phyloP scores from a whole-genome alignment of 2,329 filamentous ascomycete species.

The Cercospora zeina region DNA sequence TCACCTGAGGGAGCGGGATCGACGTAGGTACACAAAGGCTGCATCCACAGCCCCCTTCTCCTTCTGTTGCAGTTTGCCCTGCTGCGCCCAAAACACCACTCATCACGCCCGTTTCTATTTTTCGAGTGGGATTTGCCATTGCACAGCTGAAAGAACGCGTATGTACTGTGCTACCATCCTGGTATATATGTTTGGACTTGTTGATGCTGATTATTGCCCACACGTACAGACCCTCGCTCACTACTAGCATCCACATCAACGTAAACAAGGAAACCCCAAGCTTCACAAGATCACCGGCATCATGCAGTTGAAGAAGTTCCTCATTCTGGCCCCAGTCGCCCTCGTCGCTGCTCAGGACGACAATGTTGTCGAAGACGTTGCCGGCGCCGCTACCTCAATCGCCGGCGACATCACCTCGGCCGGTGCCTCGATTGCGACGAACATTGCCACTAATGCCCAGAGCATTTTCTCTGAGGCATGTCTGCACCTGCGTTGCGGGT shows the following conservation, averaged over 20 bases:
- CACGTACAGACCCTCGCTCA: not conserved
- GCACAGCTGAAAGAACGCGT: slow-evolving; percentile 11
- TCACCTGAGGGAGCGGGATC: slow-evolving; percentile 3
- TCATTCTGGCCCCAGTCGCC: slow-evolving; percentile 28
- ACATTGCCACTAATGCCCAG: slow-evolving; percentile 21
- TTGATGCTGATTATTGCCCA: not conserved
- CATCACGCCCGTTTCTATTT: slow-evolving; percentile 11
- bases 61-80: not conserved
- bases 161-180: not conserved
- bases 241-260: slow-evolving; percentile 1
- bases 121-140: slow-evolving; percentile 7
- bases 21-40: not conserved
- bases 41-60: slow-evolving; percentile 3
- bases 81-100: slow-evolving; percentile 2
- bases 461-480: slow-evolving; percentile 14
- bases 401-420: slow-evolving; percentile 18
- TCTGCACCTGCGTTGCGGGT: not conserved
- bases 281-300: slow-evolving; percentile 11
- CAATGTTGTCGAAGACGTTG: slow-evolving; percentile 23
- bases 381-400: slow-evolving; percentile 22
- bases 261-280: slow-evolving; percentile 9
- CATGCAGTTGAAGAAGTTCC: slow-evolving; percentile 31
- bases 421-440: slow-evolving; percentile 11
- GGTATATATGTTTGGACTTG: not conserved
- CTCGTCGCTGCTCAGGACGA: slow-evolving; percentile 29